Percentiles rank a stretch among this genome's conserved stretches.
Conservation (phyloP, 768 basidiomycete genomes). For the Leccinellum luteum region DNA sequence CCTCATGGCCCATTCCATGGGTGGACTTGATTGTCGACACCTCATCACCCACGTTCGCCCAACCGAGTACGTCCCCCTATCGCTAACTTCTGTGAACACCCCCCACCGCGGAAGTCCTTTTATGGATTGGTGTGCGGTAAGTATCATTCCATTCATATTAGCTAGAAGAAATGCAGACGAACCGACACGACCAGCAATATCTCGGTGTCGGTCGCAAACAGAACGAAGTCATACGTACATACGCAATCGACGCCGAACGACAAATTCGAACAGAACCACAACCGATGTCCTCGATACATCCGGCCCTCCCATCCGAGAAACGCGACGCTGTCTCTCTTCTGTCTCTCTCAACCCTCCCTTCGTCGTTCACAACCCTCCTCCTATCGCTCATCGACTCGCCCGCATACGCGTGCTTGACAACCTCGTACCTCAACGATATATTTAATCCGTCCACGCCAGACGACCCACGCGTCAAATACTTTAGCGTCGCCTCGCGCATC, state of each 20-base stretch:
- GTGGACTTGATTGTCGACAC: conserved; percentile 92
- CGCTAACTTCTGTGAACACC: conserved; percentile 85
- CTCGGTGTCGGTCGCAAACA: conserved; percentile 82
- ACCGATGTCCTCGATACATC: background rate
- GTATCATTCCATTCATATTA: conserved; percentile 23
- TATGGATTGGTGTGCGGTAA: conserved; percentile 97
- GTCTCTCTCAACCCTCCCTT: conserved; percentile 66
- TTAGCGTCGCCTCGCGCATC: conserved; percentile 82
- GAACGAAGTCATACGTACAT: conserved; percentile 17
- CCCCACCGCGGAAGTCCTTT: conserved; percentile 97
- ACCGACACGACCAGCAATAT: conserved; percentile 56
- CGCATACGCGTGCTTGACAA: conserved; percentile 92
- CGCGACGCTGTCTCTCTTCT: conserved; percentile 38
- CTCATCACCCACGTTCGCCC: conserved; percentile 86
- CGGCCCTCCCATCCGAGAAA: conserved; percentile 14
- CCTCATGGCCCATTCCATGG: conserved; percentile 97
- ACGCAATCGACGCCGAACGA: background rate
- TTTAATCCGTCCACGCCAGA: conserved; percentile 86
- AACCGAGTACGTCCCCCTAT: conserved; percentile 77
- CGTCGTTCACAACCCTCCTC: conserved; percentile 83
- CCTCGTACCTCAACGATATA: conserved; percentile 69
- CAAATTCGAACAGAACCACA: background rate
- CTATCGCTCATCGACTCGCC: conserved; percentile 92
- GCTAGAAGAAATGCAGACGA: conserved; percentile 13
- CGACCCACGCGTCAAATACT: conserved; percentile 83